Base-by-base conservation (phyloP, 805 yeast genomes). In the Komagataella kurtzmanii region DNA sequence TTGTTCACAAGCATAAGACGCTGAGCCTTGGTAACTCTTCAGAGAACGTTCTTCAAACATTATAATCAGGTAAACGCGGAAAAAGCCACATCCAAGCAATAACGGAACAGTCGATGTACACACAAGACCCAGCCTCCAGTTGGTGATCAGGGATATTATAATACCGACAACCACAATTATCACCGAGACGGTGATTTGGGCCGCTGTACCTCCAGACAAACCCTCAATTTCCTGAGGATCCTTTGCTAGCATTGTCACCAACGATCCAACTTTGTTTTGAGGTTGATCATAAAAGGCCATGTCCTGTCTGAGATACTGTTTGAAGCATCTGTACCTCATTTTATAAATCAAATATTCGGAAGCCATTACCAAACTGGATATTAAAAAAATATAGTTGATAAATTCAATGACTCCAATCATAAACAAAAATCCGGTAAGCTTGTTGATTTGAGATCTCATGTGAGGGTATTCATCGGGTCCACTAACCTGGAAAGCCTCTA, bases 111-210 rank as follows among this genome's bases (percentile, higher is more conserved):
- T 72, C 0, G 96, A 75, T 8, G 89, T 58, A 1, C 96, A 93
- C 1, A 88, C 93, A 7, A 91, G 66, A 1, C 97, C 78, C 46
- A 93, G 68, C 59, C 83, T 85, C 98, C 98, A 93, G 0, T 97
- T 96, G 7, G 74, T 62, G 0, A 73, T 74, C 1, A 88, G 55
- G 0, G 97, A 81, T 97, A 97, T 91, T 6, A 79, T 68, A 3
- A 82, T 55, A 3, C 97, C 40, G 6, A 30, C 95, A 24, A 80
- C 64, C 0, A 70, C 45, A 0, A 84, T 67, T 49, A 88, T 72
- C 0, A 80, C 68, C 1, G 76, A 49, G 45, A 86, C 73, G 8
- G 83, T 76, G 1, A 79, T 57, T 0, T 79, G 47, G 0, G 82
- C 73, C 7, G 81, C 70, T 24, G 87, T 61, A 55, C 84, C 81